Conservation (phyloP, 257 asterid genomes). For the Lycium barbarum region DNA sequence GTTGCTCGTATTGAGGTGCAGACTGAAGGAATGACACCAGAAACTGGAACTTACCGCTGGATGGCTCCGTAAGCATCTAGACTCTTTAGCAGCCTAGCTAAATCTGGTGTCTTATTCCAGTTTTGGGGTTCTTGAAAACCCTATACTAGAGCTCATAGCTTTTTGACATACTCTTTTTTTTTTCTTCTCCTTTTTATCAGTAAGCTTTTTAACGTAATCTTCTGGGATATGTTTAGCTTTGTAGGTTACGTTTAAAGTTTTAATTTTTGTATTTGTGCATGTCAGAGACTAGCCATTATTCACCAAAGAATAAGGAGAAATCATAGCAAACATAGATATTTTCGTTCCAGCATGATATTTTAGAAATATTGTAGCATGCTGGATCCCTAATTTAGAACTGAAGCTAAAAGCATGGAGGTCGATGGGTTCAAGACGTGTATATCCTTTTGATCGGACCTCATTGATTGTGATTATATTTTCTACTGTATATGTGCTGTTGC, state of each 20-base stretch:
- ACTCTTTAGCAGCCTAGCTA: conserved; percentile 1
- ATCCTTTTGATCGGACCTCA: conserved; percentile 10
- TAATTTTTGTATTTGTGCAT: conserved; percentile 1
- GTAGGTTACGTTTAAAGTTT: background rate
- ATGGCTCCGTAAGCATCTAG: conserved; percentile 96
- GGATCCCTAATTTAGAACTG: background rate
- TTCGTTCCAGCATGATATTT: background rate
- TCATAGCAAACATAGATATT: background rate
- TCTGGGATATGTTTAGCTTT: background rate
- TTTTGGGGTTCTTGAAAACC: background rate
- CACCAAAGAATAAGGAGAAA: background rate
- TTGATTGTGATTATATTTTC: background rate
- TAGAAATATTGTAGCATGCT: background rate
- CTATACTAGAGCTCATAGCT: background rate
- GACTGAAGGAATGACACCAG: conserved; percentile 99
- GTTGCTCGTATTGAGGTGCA: conserved; percentile 97
- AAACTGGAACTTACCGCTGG: conserved; percentile 99
- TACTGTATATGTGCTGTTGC: background rate
- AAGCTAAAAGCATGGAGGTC: background rate
- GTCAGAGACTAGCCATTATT: background rate
- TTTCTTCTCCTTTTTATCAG: too few species aligned
- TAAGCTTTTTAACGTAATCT: background rate
- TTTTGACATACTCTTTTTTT: background rate
- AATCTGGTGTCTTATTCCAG: conserved; percentile 16
- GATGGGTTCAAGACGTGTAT: background rate